Percentiles rank a stretch among this genome's conserved stretches.
Evolutionary conservation across 2,329 filamentous ascomycete species (phyloP).

Genomic region (Blastomyces percursus): DNA sequence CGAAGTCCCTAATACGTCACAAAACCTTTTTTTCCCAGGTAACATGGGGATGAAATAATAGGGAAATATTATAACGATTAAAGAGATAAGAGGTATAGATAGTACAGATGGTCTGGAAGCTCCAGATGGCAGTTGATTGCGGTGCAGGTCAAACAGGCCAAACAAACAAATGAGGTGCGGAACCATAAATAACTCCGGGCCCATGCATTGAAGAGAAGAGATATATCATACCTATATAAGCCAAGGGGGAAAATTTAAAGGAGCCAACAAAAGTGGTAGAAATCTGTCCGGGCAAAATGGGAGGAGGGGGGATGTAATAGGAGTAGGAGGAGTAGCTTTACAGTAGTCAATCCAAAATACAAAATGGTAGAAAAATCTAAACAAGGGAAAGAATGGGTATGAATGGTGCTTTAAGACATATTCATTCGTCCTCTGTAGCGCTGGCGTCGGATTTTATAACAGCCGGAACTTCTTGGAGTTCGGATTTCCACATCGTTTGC

Average conservation of each 20-base stretch:
- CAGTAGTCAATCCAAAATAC: not conserved
- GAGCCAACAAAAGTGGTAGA: not conserved
- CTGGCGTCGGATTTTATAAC: slow-evolving; percentile 28
- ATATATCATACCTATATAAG: slow-evolving; percentile 1
- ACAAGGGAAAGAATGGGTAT: not conserved
- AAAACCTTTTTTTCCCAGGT: not conserved
- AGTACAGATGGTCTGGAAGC: not conserved
- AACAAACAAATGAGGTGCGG: not conserved
- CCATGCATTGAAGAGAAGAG: slow-evolving; percentile 8
- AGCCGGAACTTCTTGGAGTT: slow-evolving; percentile 42
- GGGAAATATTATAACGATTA: not conserved
- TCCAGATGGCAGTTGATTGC: not conserved
- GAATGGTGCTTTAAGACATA: not conserved
- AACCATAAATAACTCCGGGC: slow-evolving; percentile 1
- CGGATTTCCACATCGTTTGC: slow-evolving; percentile 60
- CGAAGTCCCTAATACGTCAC: not conserved
- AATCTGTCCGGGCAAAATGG: too few species aligned
- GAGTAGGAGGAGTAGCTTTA: not conserved
- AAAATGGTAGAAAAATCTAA: not conserved
- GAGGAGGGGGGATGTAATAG: not conserved
- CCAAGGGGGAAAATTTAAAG: not conserved
- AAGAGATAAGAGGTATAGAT: too few species aligned
- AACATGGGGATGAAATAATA: not conserved
- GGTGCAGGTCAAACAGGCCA: not conserved
- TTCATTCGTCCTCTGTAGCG: slow-evolving; percentile 5